Evolutionary conservation across 2,329 filamentous ascomycete species (phyloP).

Genomic region (Aspergillus ibericus): DNA sequence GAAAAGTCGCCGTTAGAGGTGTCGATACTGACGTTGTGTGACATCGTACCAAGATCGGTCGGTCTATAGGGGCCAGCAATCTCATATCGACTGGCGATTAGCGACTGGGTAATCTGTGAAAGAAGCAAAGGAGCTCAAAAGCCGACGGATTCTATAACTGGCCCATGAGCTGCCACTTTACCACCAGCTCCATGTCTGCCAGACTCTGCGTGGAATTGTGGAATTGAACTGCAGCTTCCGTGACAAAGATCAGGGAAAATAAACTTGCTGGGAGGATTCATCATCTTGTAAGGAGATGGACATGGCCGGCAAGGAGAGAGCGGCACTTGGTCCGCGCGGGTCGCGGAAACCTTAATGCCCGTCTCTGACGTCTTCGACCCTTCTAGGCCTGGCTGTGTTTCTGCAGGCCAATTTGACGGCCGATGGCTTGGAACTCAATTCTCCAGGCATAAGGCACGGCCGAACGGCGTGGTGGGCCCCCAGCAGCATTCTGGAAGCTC

Average conservation of each 20-base stretch:
- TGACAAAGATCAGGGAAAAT: neutral
- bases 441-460: neutral
- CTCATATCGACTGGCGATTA: neutral
- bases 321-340: neutral
- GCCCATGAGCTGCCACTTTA: neutral
- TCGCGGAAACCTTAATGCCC: neutral
- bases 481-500: neutral
- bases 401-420: neutral
- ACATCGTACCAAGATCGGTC: neutral
- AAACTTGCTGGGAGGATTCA: neutral
- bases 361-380: neutral
- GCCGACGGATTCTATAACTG: neutral
- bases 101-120: neutral
- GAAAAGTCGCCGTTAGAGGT: neutral
- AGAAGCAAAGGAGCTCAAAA: neutral
- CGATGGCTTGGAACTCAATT: neutral
- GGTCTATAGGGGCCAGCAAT: neutral
- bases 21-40: neutral
- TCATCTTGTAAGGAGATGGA: neutral
- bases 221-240: neutral
- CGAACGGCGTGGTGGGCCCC: neutral
- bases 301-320: neutral
- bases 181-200: neutral
- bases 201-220: neutral
- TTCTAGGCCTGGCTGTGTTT: neutral